These are phyloP conservation scores for Ogataea zsoltii DNA, from an alignment of 805 yeast genomes.

Conservation along the genomic window DNA sequence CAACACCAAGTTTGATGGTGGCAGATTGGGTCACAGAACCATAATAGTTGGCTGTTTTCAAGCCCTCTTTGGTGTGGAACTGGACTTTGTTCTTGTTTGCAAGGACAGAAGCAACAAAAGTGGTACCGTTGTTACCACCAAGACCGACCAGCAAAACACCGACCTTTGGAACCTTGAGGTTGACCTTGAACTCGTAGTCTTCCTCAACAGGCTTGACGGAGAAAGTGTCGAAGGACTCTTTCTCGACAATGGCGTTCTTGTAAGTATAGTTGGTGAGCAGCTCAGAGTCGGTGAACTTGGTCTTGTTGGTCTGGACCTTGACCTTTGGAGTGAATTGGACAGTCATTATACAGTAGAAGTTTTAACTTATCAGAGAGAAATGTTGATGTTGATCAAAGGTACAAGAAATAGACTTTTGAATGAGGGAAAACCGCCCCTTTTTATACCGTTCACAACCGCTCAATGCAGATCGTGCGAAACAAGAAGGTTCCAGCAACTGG, in stretches of 20 bases:
- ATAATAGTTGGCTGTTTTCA: constrained; percentile 70
- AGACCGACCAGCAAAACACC: constrained; percentile 91
- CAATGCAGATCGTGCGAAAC: background rate
- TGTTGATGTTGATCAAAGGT: no score
- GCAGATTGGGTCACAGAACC: constrained; percentile 95
- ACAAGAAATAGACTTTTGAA: background rate
- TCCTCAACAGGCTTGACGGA: constrained; percentile 68
- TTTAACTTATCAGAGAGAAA: background rate
- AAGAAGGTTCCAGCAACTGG: background rate
- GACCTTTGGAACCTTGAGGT: constrained; percentile 75
- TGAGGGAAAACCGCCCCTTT: constrained; percentile 5
- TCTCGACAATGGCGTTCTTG: constrained; percentile 73
- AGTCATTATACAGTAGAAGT: constrained; percentile 25
- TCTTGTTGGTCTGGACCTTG: constrained; percentile 56
- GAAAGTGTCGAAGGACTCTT: constrained; percentile 49
- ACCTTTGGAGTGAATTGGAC: constrained; percentile 42
- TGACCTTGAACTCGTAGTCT: constrained; percentile 85
- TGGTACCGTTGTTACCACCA: constrained; percentile 96
- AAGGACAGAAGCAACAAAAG: constrained; percentile 78
- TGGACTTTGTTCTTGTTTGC: constrained; percentile 80
- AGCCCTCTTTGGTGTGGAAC: constrained; percentile 83
- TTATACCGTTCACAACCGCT: constrained; percentile 6
- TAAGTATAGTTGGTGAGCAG: constrained; percentile 65
- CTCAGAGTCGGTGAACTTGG: constrained; percentile 49
- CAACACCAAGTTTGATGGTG: constrained; percentile 87